Conservation (phyloP, 2,329 filamentous ascomycete genomes). For the Fusarium sp. region DNA sequence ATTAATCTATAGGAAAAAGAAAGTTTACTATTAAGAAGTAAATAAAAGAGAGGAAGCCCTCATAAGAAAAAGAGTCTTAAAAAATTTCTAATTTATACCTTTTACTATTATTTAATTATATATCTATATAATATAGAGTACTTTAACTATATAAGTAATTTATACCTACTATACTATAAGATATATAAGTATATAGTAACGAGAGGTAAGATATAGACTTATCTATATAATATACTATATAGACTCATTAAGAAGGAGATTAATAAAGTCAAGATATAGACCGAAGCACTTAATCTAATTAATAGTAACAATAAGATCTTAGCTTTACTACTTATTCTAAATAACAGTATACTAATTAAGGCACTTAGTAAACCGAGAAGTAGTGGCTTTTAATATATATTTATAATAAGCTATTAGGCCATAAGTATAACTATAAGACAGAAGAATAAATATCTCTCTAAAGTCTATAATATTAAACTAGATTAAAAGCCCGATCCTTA, state of each 20-base stretch:
- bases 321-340: not conserved
- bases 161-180: constrained; percentile 2
- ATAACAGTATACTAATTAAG: not conserved
- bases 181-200: constrained; percentile 11
- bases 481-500: not conserved
- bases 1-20: constrained; percentile 6
- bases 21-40: constrained; percentile 13
- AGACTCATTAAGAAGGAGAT: not conserved
- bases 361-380: not conserved
- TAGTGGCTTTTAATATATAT: constrained; percentile 1
- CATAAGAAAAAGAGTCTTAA: not conserved
- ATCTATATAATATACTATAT: not conserved
- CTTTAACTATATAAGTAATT: constrained; percentile 4
- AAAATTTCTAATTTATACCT: constrained; percentile 1
- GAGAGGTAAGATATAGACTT: not conserved
- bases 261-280: not conserved
- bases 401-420: not conserved
- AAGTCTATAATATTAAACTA: constrained; percentile 1
- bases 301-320: constrained; percentile 4
- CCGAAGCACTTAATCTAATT: constrained; percentile 4
- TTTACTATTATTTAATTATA: constrained; percentile 6
- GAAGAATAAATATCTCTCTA: not conserved
- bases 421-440: not conserved
- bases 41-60: constrained; percentile 9
- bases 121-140: constrained; percentile 6